Base-by-base conservation (phyloP, 78 protist genomes). In the Protostelium mycophagum region DNA sequence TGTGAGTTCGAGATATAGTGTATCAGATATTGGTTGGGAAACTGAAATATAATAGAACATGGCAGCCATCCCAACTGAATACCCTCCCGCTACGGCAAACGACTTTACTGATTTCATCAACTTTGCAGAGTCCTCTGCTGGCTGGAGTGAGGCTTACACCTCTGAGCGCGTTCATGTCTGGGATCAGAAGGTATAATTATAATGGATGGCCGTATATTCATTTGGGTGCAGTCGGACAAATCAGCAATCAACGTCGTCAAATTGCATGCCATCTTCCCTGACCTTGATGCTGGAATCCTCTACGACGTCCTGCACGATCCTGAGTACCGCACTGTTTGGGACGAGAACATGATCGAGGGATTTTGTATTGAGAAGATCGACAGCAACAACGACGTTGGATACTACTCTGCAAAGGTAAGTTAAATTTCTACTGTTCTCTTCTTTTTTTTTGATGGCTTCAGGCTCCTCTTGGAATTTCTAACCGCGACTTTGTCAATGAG, bases 281-380 rank as follows among this genome's bases (percentile, higher is more conserved):
- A 38, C 88, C 5, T 86, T 23, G 63, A 29, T n/a, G 84, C 88
- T 23, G 88, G 63, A 1, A 9, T n/a, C 35, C 63, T 86, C 35
- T 86, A 86, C 88, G 88, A 86, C 9, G 38, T 10, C 1, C 88
- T 86, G 31, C 88, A 86, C 88, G 88, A 86, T n/a, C 88, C 88
- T n/a, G 88, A 86, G 63, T 86, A 86, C 88, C 39, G 88, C 39
- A 1, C 1, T 9, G 35, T 38, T 23, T 86, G 88, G 88, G 88
- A 86, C 63, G 31, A 37, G 63, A 16, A 1, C 9, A n/a, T n/a
- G 38, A 29, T 86, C 39, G 34, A n/a, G 9, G n/a, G 84, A 9
- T 28, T 35, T 28, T 28, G 28, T n/a, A 86, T 86, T 29, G 84
- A 86, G 88, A 37, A 86, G 63, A n/a, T 86, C 39, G 9, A 86